Evolutionary conservation across 1,284 basidiomycete genomes (phyloP).

Genomic region (Sporisorium reilianum): DNA sequence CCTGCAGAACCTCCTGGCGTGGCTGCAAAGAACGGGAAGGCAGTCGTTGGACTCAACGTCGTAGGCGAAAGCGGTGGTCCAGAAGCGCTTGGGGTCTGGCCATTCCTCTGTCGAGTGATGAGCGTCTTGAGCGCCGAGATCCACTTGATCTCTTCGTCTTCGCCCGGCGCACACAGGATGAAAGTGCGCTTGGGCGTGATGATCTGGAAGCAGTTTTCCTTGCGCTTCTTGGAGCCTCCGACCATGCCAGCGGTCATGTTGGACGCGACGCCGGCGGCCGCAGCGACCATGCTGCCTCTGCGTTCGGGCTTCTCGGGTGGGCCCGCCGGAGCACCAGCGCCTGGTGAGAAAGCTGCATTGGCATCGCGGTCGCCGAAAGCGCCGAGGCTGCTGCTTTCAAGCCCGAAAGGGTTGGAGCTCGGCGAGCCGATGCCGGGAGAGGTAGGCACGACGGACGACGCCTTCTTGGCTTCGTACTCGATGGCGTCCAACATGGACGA

Average conservation of each 20-base stretch:
- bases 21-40: slow-evolving; percentile 32
- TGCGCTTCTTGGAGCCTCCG: slow-evolving; percentile 54
- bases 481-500: slow-evolving; percentile 90
- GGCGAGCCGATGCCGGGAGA: slow-evolving; percentile 45
- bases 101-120: slow-evolving; percentile 72
- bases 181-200: slow-evolving; percentile 92
- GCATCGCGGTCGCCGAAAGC: slow-evolving; percentile 15
- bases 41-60: slow-evolving; percentile 2
- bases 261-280: slow-evolving; percentile 46
- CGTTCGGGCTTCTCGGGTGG: slow-evolving; percentile 38
- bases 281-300: slow-evolving; percentile 45
- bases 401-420: slow-evolving; percentile 35
- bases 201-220: slow-evolving; percentile 86
- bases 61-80: slow-evolving; percentile 39
- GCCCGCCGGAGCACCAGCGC: slow-evolving; percentile 5
- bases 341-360: slow-evolving; percentile 14
- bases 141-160: slow-evolving; percentile 99
- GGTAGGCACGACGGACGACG: slow-evolving; percentile 47
- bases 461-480: slow-evolving; percentile 75
- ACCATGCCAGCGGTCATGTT: slow-evolving; percentile 48
- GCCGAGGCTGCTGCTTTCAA: slow-evolving; percentile 16
- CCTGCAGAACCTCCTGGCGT: slow-evolving; percentile 2
- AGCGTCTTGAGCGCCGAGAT: slow-evolving; percentile 91
- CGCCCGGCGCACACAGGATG: slow-evolving; percentile 90
- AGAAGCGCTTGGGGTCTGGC: slow-evolving; percentile 22